Conservation (phyloP, 768 basidiomycete species). For the Mycena venus region DNA sequence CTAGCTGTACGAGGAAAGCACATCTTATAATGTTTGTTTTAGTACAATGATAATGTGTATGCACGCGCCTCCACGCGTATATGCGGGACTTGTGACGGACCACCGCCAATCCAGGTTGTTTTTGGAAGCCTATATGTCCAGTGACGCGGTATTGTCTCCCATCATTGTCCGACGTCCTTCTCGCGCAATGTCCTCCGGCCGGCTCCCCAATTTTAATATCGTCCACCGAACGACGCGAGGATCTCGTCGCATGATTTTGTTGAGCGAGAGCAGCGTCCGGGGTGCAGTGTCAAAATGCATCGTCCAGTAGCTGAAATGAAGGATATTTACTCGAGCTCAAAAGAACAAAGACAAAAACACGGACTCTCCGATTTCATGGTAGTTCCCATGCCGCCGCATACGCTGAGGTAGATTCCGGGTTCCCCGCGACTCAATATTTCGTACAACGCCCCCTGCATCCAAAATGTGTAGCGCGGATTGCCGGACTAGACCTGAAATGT, state of each 20-base stretch:
- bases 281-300: conserved; percentile 93
- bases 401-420: conserved; percentile 79
- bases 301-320: conserved; percentile 81
- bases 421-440: conserved; percentile 83
- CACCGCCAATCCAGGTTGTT: conserved; percentile 21
- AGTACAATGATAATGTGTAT: neutral
- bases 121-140: conserved; percentile 32
- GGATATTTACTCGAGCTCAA: neutral
- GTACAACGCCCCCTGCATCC: conserved; percentile 84
- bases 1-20: neutral
- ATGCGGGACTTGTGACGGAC: conserved; percentile 4
- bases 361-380: conserved; percentile 80
- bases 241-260: conserved; percentile 78
- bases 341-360: conserved; percentile 48
- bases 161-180: conserved; percentile 61
- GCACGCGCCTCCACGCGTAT: neutral
- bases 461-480: conserved; percentile 81
- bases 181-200: conserved; percentile 74
- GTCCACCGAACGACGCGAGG: conserved; percentile 90
- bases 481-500: conserved; percentile 81
- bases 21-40: neutral
- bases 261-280: conserved; percentile 72
- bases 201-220: conserved; percentile 82
- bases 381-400: conserved; percentile 74
- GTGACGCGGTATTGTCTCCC: conserved; percentile 31